Conservation (phyloP, 2,329 filamentous ascomycete genomes). For the Aspergillus sp. region DNA sequence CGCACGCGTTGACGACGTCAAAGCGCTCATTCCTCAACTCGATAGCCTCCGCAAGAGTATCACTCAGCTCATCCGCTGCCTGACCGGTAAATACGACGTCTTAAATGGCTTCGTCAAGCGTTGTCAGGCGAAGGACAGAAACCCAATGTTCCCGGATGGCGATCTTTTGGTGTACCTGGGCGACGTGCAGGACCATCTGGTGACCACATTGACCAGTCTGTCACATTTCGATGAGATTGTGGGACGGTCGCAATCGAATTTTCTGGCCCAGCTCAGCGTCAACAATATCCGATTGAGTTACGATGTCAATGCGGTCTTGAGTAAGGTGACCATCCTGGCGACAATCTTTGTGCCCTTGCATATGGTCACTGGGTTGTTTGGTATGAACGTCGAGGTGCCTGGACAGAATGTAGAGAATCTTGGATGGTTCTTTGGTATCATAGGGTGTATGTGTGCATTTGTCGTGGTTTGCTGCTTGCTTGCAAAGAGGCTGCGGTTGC, state of each 20-base stretch:
- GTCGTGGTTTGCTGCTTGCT: conserved; percentile 37
- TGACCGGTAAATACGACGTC: conserved; percentile 94
- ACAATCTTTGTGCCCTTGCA: conserved; percentile 94
- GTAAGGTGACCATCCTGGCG: conserved; percentile 90
- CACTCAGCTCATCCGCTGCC: conserved; percentile 82
- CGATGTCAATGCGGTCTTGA: conserved; percentile 79
- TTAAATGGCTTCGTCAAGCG: conserved; percentile 95
- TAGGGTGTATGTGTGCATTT: conserved; percentile 46
- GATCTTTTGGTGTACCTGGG: conserved; percentile 94
- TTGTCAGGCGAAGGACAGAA: conserved; percentile 79
- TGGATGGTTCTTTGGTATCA: conserved; percentile 52
- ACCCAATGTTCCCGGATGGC: conserved; percentile 86
- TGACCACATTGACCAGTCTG: conserved; percentile 95
- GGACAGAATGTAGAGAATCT: conserved; percentile 38
- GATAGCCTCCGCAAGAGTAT: conserved; percentile 89
- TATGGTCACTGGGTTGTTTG: conserved; percentile 67
- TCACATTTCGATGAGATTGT: conserved; percentile 96
- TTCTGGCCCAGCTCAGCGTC: conserved; percentile 88
- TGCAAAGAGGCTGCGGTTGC: conserved; percentile 38
- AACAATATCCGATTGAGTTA: conserved; percentile 86
- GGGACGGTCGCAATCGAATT: conserved; percentile 87
- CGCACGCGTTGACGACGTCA: conserved; percentile 83
- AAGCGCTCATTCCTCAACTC: conserved; percentile 78
- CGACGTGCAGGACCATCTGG: conserved; percentile 97
- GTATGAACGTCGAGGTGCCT: conserved; percentile 53